Evolutionary conservation across 1,284 basidiomycete genomes (phyloP), one percentile per base, ranked within the genome.

Genomic region (Ceratobasidium papillatum): DNA sequence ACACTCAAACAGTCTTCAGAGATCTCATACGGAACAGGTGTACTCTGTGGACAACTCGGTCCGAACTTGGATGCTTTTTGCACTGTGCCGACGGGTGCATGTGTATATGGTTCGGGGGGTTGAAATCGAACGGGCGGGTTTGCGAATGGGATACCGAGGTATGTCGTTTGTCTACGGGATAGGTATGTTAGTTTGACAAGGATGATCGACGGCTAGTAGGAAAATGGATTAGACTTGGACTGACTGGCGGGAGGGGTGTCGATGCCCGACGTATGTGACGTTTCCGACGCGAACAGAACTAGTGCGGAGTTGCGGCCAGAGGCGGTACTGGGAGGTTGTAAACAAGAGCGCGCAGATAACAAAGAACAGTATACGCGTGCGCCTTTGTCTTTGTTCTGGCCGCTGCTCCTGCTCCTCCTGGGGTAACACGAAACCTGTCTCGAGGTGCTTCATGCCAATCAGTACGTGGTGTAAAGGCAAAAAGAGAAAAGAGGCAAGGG

Each of bases 111-210:
- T 3, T 82, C 73, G 1, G 86, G 83, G 3, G 82, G 80, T 19
- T 83, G 79, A 77, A 83, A 86, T 1, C 85, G 82, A 5, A 61
- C 51, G 0, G 86, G 85, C 2, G 84, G 82, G 75, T 85, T 81
- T 3, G 85, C 85, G 74, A 84, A 86, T 2, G 85, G 85, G 11
- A 86, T 79, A 12, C 86, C 85, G 3, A 85, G 81, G 78, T 87
- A 92, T 0, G 87, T 87, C 17, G 56, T 71, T 36, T 71, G 68
- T 45, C 68, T 71, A 30, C 1, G 12, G n/a, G 52, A 43, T 7
- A 34, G 22, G 34, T 36, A 32, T n/a, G 45, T 71, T 38, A 49
- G 62, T 49, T 30, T 32, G 25, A 41, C 2, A 30, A 25, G 43
- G 2, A 49, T 8, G 64, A 38, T 54, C 49, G 61, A 51, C 63